A percentile compares a stretch with the other conserved stretches of the same genome.
These are phyloP conservation scores for Dioscorea zingiberensis DNA, from an alignment of 106 monocot species.

Conservation along the genomic window DNA sequence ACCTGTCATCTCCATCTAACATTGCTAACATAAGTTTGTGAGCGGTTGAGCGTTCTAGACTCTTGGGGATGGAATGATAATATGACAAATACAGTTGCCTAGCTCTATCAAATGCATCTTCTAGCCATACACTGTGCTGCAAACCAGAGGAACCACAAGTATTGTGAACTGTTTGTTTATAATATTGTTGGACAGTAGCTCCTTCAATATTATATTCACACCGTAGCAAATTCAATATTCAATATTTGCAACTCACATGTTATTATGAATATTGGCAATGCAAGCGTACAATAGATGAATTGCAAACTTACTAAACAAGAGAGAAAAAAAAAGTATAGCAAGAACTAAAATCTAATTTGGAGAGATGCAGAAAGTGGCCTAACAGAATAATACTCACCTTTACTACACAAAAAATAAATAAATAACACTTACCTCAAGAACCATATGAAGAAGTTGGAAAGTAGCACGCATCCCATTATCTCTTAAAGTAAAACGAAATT, in stretches of 20 bases:
- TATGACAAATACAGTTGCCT: conserved; percentile 86
- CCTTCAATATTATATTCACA: no score
- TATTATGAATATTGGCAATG: no score
- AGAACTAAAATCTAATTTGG: no score
- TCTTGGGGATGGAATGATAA: conserved; percentile 96
- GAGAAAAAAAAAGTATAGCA: no score
- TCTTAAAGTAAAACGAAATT: conserved; percentile 90
- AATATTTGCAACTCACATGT: no score
- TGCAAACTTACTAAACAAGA: no score
- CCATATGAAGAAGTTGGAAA: conserved; percentile 98
- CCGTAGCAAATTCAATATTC: no score
- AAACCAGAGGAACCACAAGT: conserved; percentile 10
- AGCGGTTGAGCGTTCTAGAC: conserved; percentile 94
- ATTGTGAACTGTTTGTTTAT: no score
- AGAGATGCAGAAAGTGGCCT: no score
- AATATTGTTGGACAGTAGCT: no score
- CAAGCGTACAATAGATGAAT: no score
- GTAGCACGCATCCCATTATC: conserved; percentile 99
- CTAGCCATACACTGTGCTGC: conserved; percentile 96
- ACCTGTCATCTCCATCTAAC: conserved; percentile 93
- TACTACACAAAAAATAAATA: not conserved
- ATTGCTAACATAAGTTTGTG: conserved; percentile 96
- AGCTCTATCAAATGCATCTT: conserved; percentile 99
- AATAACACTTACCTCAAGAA: conserved; percentile 71
- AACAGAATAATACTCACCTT: no score